Evolutionary conservation across 164 flowering plant genomes (phyloP).

Genomic region (Cinnamomum micranthum): DNA sequence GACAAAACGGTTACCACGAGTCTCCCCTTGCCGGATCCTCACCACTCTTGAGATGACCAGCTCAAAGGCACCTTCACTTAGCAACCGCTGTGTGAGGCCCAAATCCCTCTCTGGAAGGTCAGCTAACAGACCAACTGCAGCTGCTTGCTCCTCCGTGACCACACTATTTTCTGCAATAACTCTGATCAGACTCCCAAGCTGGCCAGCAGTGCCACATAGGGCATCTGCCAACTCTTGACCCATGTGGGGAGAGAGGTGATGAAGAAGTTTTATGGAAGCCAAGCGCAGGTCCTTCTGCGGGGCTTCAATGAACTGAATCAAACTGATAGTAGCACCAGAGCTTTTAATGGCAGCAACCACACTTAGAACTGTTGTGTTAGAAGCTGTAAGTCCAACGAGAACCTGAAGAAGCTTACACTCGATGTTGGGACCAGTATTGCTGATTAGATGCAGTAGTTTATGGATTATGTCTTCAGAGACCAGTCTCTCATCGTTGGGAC

Average conservation of each 20-base stretch:
- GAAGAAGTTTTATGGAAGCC: constrained; percentile 80
- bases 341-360: constrained; percentile 87
- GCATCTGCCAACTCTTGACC: constrained; percentile 80
- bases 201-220: constrained; percentile 73
- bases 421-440: constrained; percentile 95
- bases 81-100: constrained; percentile 71
- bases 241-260: constrained; percentile 79
- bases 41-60: constrained; percentile 40
- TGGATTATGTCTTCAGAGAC: constrained; percentile 84
- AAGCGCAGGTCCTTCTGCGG: constrained; percentile 74
- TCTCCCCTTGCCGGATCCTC: constrained; percentile 61
- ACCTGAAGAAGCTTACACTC: constrained; percentile 95
- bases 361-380: constrained; percentile 43
- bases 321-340: constrained; percentile 84
- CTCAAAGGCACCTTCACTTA: constrained; percentile 73
- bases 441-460: constrained; percentile 83
- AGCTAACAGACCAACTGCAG: constrained; percentile 81
- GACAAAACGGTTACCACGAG: constrained; percentile 63
- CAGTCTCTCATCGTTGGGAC: constrained; percentile 68
- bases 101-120: constrained; percentile 83
- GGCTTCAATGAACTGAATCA: constrained; percentile 96
- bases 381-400: constrained; percentile 86
- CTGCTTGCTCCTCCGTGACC: constrained; percentile 88
- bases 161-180: constrained; percentile 58
- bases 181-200: constrained; percentile 63